A percentile compares a stretch with the other conserved stretches of the same genome.
Conservation (phyloP, 345 rosid genomes). For the Eucalyptus curtisii region DNA sequence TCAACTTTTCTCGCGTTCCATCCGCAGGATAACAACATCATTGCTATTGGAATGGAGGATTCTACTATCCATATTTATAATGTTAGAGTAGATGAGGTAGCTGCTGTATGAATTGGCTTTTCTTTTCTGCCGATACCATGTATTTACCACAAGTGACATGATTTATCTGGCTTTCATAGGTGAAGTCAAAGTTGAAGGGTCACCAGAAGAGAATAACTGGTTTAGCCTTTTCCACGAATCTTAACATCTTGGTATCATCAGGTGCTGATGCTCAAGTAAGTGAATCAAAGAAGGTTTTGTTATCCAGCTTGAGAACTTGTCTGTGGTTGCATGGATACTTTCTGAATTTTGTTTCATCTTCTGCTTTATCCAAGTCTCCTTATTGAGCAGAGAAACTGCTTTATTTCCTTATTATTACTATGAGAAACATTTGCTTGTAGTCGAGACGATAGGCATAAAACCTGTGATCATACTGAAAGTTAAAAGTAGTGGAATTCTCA, state of each 20-base stretch:
- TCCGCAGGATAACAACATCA: slow-evolving; percentile 78
- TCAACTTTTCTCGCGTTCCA: slow-evolving; percentile 85
- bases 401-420: not conserved
- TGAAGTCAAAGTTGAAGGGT: slow-evolving; percentile 76
- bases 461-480: not conserved
- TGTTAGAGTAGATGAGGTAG: slow-evolving; percentile 78
- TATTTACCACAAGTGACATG: not conserved
- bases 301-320: not conserved
- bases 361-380: not conserved
- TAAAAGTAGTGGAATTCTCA: not conserved
- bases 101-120: not conserved
- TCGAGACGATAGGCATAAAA: not conserved
- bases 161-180: slow-evolving; percentile 23
- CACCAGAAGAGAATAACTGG: slow-evolving; percentile 84
- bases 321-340: not conserved
- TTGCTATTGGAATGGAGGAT: slow-evolving; percentile 93
- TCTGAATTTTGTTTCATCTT: not conserved
- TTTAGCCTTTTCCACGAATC: slow-evolving; percentile 68
- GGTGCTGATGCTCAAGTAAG: slow-evolving; percentile 94
- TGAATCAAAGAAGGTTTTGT: not conserved
- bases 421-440: not conserved
- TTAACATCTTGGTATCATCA: slow-evolving; percentile 74
- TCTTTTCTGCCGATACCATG: not conserved
- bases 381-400: not conserved
- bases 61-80: slow-evolving; percentile 74